These are phyloP conservation scores for Fusarium bulbicola DNA, from an alignment of 2,329 filamentous ascomycete species.

Conservation along the genomic window DNA sequence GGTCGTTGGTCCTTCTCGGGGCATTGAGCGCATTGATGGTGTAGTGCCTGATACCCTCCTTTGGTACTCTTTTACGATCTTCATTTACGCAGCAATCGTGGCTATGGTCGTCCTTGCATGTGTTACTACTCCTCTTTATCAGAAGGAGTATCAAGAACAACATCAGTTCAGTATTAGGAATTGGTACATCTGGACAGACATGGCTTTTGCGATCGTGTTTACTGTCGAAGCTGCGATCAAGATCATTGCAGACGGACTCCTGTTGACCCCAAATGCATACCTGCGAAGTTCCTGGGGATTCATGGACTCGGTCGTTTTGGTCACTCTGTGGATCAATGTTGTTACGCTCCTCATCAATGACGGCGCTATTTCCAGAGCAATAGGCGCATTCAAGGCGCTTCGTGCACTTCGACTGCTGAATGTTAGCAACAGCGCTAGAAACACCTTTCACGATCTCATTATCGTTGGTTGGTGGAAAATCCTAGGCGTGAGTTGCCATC, in stretches of 20 bases:
- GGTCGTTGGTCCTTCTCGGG: constrained; percentile 90
- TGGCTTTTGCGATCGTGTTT: constrained; percentile 89
- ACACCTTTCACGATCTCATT: constrained; percentile 97
- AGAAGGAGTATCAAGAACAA: constrained; percentile 81
- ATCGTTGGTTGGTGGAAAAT: constrained; percentile 96
- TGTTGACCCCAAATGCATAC: constrained; percentile 97
- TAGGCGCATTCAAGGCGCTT: constrained; percentile 96
- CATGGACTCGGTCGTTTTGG: constrained; percentile 89
- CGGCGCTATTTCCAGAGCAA: constrained; percentile 85
- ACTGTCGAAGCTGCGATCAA: constrained; percentile 89
- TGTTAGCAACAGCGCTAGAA: constrained; percentile 92
- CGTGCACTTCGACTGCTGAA: constrained; percentile 92
- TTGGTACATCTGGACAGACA: constrained; percentile 96
- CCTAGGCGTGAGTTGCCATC: constrained; percentile 69
- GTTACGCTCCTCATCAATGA: constrained; percentile 82
- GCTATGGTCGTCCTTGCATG: constrained; percentile 98
- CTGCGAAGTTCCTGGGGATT: constrained; percentile 96
- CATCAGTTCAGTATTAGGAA: constrained; percentile 71
- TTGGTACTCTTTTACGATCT: constrained; percentile 93
- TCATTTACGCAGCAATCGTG: constrained; percentile 93
- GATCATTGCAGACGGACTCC: constrained; percentile 91
- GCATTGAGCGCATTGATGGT: constrained; percentile 86
- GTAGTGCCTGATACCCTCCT: constrained; percentile 86
- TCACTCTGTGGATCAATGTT: constrained; percentile 97
- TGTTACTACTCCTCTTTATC: constrained; percentile 92